These are phyloP conservation scores for Coemansia sp. DNA, from an alignment of 192 early-diverging fungal genomes.

Conservation along the genomic window DNA sequence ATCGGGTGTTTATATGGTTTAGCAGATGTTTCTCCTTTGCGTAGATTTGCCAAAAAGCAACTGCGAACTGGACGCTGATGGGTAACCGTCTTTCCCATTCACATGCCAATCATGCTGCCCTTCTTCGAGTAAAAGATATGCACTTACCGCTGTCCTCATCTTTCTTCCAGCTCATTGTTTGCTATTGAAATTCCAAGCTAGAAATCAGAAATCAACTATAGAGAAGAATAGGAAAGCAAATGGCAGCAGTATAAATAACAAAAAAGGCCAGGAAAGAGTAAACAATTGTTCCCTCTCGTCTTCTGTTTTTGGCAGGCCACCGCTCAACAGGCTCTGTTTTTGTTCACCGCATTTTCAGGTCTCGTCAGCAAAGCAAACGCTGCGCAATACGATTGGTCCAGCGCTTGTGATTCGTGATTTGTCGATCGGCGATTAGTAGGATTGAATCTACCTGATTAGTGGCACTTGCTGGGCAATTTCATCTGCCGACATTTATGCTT, in stretches of 20 bases:
- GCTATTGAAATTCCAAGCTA: not conserved
- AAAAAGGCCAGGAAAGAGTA: too few species aligned
- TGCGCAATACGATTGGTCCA: constrained; percentile 23
- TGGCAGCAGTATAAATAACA: too few species aligned
- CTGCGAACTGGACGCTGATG: too few species aligned
- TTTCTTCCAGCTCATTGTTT: constrained; percentile 52
- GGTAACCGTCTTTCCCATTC: too few species aligned
- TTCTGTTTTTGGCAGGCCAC: not conserved
- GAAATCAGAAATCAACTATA: not conserved
- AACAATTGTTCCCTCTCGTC: not conserved
- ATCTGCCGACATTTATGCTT: too few species aligned
- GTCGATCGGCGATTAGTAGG: not conserved
- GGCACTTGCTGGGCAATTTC: too few species aligned
- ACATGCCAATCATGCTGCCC: too few species aligned
- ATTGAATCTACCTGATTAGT: not conserved
- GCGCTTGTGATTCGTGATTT: not conserved
- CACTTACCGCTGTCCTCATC: constrained; percentile 53
- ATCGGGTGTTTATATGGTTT: not conserved
- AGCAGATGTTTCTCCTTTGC: too few species aligned
- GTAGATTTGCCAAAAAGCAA: too few species aligned
- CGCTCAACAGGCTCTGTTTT: not conserved
- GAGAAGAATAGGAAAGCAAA: not conserved
- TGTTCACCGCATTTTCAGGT: not conserved
- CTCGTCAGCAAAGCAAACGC: not conserved
- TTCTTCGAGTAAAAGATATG: not conserved